Evolutionary conservation across 176 grass and related monocot genomes (phyloP).

Genomic region (Hsuehochloa calcarea): DNA sequence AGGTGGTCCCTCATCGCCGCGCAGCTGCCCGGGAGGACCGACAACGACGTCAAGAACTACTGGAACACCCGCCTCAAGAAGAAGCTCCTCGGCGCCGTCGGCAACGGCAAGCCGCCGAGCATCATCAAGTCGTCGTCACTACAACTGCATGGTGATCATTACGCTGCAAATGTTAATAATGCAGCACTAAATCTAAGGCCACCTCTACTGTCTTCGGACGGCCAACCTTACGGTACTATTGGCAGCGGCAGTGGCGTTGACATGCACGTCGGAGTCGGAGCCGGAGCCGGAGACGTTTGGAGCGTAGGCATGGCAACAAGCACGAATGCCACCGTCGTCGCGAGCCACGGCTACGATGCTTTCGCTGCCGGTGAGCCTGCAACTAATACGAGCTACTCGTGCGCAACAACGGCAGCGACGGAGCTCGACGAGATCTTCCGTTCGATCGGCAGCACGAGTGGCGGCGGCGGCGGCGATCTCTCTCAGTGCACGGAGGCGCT

Average conservation of each 20-base stretch:
- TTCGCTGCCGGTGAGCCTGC: not conserved
- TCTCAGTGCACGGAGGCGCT: not conserved
- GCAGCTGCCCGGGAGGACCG: constrained; percentile 36
- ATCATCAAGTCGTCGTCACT: not conserved
- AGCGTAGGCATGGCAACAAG: not conserved
- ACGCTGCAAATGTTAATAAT: not conserved
- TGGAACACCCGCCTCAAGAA: constrained; percentile 50
- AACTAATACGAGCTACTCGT: not conserved
- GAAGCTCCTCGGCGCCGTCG: not conserved
- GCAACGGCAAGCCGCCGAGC: not conserved
- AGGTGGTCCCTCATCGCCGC: constrained; percentile 48
- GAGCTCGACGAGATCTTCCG: constrained; percentile 40
- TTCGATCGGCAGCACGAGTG: not conserved
- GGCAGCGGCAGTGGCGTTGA: not conserved
- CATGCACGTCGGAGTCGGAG: not conserved
- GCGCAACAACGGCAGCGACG: not conserved
- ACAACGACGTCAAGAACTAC: constrained; percentile 50
- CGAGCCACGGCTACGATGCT: not conserved
- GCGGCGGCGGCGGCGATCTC: not conserved
- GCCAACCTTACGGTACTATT: not conserved
- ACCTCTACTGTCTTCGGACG: not conserved
- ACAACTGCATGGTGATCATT: not conserved
- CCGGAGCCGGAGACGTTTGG: too few species aligned
- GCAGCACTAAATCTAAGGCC: not conserved
- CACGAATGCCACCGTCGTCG: not conserved